Conservation (phyloP, 2,329 filamentous ascomycete genomes). For the Nothomitra cinnamomea region DNA sequence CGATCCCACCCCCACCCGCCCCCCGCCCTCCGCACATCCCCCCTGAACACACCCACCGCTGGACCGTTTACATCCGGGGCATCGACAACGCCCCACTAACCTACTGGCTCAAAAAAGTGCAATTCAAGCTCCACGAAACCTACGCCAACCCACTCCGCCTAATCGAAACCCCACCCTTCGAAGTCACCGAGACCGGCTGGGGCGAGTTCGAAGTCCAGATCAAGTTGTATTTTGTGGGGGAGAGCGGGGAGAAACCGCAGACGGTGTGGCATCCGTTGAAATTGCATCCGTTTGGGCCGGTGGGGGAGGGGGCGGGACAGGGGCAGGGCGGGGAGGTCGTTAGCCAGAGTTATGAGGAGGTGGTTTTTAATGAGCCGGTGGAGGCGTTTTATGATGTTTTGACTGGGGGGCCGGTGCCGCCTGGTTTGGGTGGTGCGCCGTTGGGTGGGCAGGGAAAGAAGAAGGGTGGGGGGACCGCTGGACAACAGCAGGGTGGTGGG, state of each 20-base stretch:
- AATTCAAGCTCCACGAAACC: constrained; percentile 96
- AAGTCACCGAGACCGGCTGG: constrained; percentile 88
- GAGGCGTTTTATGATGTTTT: constrained; percentile 80
- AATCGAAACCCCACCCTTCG: constrained; percentile 65
- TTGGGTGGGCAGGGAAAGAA: constrained; percentile 18
- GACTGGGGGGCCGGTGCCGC: constrained; percentile 27
- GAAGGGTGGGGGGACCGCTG: constrained; percentile 24
- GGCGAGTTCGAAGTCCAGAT: constrained; percentile 96
- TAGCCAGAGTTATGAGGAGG: constrained; percentile 77
- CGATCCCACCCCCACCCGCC: background rate
- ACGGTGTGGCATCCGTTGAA: constrained; percentile 89
- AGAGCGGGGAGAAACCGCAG: constrained; percentile 82
- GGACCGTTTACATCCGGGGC: constrained; percentile 86
- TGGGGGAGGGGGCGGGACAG: constrained; percentile 50
- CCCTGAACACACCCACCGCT: constrained; percentile 87
- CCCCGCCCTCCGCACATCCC: constrained; percentile 35
- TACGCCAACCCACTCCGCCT: constrained; percentile 83
- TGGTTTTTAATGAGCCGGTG: constrained; percentile 94
- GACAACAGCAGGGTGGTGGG: constrained; percentile 26
- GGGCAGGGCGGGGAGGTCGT: constrained; percentile 46
- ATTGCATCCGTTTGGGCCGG: constrained; percentile 67
- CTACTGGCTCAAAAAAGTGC: constrained; percentile 91
- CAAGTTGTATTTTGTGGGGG: constrained; percentile 80
- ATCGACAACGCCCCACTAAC: constrained; percentile 80
- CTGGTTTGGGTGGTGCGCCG: constrained; percentile 22